Base-by-base conservation (phyloP, 345 rosid genomes). In the Arabis hirsuta region DNA sequence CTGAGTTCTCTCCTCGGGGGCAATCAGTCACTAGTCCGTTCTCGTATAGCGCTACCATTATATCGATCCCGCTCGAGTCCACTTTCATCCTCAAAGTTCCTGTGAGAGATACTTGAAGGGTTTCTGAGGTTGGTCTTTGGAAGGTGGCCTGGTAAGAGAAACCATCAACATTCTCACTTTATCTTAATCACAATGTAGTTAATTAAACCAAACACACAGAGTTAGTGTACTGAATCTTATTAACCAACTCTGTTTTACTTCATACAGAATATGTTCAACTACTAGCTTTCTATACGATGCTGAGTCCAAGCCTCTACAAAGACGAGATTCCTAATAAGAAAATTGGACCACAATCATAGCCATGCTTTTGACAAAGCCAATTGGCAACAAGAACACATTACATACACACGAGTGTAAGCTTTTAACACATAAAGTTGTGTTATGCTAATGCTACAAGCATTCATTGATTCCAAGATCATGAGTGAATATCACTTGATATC, bases 41-140 rank as follows among this genome's bases (percentile, higher is more conserved):
- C 80, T 91, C 93, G 50, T 91, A 87, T 10, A 91, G 75, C 3
- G 92, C 96, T 78, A 89, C 88, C 96, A 91, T 84, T 46, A 91
- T 45, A 44, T 82, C 81, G 9, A 76, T 85, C 19, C 88, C 96
- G 31, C 77, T 62, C 54, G 73, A 74, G 50, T 91, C 96, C 47
- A 87, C 77, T 56, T 87, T 87, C 29, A 71, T 69, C 67, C 88
- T 82, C 71, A 87, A 60, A 3, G 88, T 72, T 72, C 93, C 91
- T 10, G 90, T 75, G n/a, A 91, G 65, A 11, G 81, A 55, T 43
- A 86, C 88, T 77, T 85, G 90, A 66, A 91, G 64, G 26, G 80
- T 57, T 29, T 89, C 86, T 61, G 88, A 68, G 7, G 90, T 79
- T 2, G 86, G 89, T 80, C 84, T 79, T 36, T 81, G 77, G 64